Evolutionary conservation across 2,329 filamentous ascomycete species (phyloP), one percentile per base, ranked within the genome.

Genomic region (Trichoderma sp.): DNA sequence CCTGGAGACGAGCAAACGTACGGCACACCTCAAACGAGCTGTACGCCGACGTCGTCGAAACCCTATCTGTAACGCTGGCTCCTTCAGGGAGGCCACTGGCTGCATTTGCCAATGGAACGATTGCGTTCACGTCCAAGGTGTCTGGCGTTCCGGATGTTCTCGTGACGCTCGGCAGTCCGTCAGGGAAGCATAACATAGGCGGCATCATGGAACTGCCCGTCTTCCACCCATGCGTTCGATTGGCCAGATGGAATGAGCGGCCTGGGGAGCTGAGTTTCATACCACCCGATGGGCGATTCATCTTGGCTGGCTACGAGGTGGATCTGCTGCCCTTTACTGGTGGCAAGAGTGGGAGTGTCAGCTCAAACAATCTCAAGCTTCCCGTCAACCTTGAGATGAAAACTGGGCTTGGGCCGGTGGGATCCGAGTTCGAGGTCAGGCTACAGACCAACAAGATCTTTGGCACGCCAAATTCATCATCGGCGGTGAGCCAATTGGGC

Each of bases 21-120:
- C 86, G 93, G 17, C 95, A 99, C 76, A 98, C 94, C 4, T 96
- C 91, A 63, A 99, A 98, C 77, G 95, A 99, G 77, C 83, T 99
- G 70, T 98, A 98, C 75, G 94, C 97, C 65, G 95, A 99, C 75
- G 88, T 99, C 14, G 88, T 99, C 67, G 95, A 99, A 79, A 92
- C 91, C 1, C 82, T 99, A 0, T 87, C 88, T 1, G 92, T 97
- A 47, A 97, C 90, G 0, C 84, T 98, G 48, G 93, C 95, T 0
- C 95, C 95, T 0, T 97, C 93, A 0, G 95, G 95, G 5, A 85
- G 93, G 15, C 90, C 94, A 1, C 83, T 99, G 24, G 88, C 92
- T 7, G 94, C 95, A 3, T 89, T 96, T 69, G 91, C 92, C 15
- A 91, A 95, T 71, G 95, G 95, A 17, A 96, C 92, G 5, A 94